These are phyloP conservation scores for Cardamine chenopodiifolia DNA, from an alignment of 345 rosid genomes.

Conservation along the genomic window DNA sequence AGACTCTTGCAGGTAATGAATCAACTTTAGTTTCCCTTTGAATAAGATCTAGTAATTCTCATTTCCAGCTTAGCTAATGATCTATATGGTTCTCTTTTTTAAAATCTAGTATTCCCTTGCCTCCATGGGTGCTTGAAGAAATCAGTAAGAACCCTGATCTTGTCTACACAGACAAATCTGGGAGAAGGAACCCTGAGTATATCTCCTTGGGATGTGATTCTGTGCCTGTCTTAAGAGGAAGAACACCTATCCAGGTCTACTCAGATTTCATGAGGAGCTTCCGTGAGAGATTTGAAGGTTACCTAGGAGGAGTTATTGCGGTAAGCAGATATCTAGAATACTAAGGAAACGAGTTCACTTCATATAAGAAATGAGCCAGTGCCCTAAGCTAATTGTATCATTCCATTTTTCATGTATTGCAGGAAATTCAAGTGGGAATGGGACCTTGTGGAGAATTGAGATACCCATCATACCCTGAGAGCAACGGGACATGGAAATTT, in stretches of 20 bases:
- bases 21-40: conserved; percentile 14
- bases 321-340: conserved; percentile 50
- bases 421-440: conserved; percentile 98
- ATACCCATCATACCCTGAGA: conserved; percentile 94
- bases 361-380: conserved; percentile 4
- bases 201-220: conserved; percentile 91
- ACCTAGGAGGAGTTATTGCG: conserved; percentile 72
- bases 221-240: conserved; percentile 75
- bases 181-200: conserved; percentile 89
- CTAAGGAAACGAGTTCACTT: conserved; percentile 1
- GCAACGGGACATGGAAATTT: conserved; percentile 89
- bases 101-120: conserved; percentile 74
- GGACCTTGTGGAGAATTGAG: conserved; percentile 97
- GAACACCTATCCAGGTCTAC: conserved; percentile 93
- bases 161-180: conserved; percentile 89
- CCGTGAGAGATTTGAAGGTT: conserved; percentile 67
- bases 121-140: conserved; percentile 98
- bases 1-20: conserved; percentile 92
- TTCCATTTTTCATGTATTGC: conserved; percentile 34
- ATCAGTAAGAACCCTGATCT: conserved; percentile 87
- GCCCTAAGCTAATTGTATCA: conserved; percentile 19
- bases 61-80: conserved; percentile 25
- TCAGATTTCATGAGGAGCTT: conserved; percentile 95
- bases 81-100: conserved; percentile 23
- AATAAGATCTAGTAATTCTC: conserved; percentile 11